Evolutionary conservation across 768 basidiomycete genomes (phyloP).

Genomic region (Fomitopsis serialis): DNA sequence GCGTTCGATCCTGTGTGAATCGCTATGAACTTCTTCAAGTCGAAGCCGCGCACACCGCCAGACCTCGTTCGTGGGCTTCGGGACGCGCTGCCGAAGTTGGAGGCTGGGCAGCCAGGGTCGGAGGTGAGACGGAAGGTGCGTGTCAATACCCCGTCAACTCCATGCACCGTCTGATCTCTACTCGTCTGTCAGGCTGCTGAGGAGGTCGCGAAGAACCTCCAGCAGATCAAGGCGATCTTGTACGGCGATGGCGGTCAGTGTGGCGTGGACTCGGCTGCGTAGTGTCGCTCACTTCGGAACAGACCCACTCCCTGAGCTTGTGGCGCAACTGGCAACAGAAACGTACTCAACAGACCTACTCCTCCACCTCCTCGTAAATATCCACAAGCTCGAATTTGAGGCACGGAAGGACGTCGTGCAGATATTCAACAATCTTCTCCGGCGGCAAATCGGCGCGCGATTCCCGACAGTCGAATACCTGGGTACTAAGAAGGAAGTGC

Average conservation of each 20-base stretch:
- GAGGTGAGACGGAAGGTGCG: constrained; percentile 80
- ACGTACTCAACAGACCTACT: constrained; percentile 90
- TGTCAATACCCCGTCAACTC: not conserved
- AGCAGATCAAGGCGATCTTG: constrained; percentile 84
- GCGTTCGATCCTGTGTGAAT: not conserved
- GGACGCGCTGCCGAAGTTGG: constrained; percentile 75
- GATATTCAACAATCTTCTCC: constrained; percentile 84
- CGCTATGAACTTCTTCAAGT: constrained; percentile 93
- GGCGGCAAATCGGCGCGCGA: constrained; percentile 88
- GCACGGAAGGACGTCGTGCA: constrained; percentile 82
- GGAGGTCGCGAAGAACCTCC: constrained; percentile 83
- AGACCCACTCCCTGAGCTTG: constrained; percentile 84
- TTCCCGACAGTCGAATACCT: constrained; percentile 98
- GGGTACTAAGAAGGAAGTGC: constrained; percentile 63
- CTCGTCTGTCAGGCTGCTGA: constrained; percentile 62
- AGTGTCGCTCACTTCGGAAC: constrained; percentile 5
- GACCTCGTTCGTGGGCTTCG: constrained; percentile 80
- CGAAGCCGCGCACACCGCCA: constrained; percentile 80
- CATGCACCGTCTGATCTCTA: not conserved
- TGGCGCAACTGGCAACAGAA: constrained; percentile 94
- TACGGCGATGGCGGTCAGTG: constrained; percentile 81
- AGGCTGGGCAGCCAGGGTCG: constrained; percentile 63
- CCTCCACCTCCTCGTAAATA: constrained; percentile 71
- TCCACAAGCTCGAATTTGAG: constrained; percentile 91
- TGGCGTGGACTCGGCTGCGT: not conserved